These are phyloP conservation scores for Rosa multiflora DNA, from an alignment of 306 rosid species.

Conservation along the genomic window DNA sequence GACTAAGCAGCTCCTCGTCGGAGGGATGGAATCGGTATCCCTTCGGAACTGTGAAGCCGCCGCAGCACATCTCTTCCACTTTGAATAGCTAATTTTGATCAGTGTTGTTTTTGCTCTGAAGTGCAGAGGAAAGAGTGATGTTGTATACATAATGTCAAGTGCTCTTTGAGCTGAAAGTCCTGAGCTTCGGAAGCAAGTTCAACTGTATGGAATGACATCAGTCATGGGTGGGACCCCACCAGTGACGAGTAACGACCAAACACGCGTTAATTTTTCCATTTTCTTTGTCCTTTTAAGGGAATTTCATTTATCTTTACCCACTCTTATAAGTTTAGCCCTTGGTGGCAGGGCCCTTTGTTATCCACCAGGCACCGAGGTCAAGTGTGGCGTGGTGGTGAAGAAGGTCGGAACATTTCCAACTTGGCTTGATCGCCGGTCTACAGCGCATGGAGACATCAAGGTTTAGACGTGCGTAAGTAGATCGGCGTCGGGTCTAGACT, in stretches of 20 bases:
- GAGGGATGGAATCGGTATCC: slow-evolving; percentile 63
- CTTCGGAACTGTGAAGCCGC: not conserved
- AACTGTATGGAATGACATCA: not conserved
- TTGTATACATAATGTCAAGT: no score
- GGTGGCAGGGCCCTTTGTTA: slow-evolving; percentile 9
- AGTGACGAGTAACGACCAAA: not conserved
- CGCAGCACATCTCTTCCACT: slow-evolving; percentile 14
- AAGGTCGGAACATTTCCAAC: no score
- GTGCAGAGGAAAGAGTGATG: not conserved
- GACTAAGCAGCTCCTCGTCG: slow-evolving; percentile 49
- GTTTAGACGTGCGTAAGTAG: no score
- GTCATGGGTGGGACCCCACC: not conserved
- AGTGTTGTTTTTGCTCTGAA: not conserved
- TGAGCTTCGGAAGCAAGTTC: not conserved
- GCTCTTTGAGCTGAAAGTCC: not conserved
- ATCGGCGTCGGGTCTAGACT: no score
- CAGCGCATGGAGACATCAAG: no score
- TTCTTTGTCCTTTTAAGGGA: not conserved
- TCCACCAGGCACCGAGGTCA: no score
- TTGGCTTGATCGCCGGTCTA: no score
- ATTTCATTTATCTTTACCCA: not conserved
- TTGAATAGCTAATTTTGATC: not conserved
- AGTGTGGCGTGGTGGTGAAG: no score
- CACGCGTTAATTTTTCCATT: not conserved
- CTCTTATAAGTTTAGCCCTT: not conserved